Conservation (phyloP, 495 filamentous ascomycete genomes). For the Darksidea phi region DNA sequence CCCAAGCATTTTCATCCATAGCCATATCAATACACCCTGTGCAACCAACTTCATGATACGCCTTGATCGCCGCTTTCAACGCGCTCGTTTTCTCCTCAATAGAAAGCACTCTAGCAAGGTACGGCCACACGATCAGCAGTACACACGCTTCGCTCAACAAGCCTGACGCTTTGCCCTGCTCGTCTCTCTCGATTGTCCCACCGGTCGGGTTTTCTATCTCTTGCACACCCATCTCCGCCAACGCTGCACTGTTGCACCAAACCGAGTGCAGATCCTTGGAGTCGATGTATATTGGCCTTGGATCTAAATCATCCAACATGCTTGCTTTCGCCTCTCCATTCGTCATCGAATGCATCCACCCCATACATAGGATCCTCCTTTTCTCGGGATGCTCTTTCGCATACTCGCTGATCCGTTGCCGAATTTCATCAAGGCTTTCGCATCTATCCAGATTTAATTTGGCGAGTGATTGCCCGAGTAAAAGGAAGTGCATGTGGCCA, state of each 20-base stretch:
- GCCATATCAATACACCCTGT: constrained; percentile 69
- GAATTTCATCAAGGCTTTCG: constrained; percentile 56
- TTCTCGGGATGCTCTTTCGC: constrained; percentile 51
- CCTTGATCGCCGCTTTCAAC: constrained; percentile 49
- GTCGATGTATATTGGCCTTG: constrained; percentile 60
- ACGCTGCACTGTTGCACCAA: constrained; percentile 59
- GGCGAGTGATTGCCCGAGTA: constrained; percentile 58
- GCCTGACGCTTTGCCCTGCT: constrained; percentile 52
- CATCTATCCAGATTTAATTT: constrained; percentile 57
- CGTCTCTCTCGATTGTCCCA: constrained; percentile 57
- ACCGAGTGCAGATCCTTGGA: constrained; percentile 63
- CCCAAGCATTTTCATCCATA: constrained; percentile 65
- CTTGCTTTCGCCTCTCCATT: constrained; percentile 51
- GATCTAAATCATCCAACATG: constrained; percentile 55
- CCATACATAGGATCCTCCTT: constrained; percentile 55
- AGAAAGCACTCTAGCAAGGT: constrained; percentile 52
- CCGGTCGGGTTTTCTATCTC: constrained; percentile 54
- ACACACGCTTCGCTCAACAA: constrained; percentile 60
- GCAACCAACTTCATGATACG: constrained; percentile 58
- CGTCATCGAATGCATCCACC: constrained; percentile 63
- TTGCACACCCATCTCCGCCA: constrained; percentile 53
- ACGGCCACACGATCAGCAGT: constrained; percentile 59
- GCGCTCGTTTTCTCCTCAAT: constrained; percentile 56
- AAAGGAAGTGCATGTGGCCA: constrained; percentile 62
- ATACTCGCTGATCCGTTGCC: constrained; percentile 50